Percentiles rank a stretch among this genome's conserved stretches.
Evolutionary conservation across 2,329 filamentous ascomycete genomes (phyloP).

Genomic region (Zymoseptoria crescenta): DNA sequence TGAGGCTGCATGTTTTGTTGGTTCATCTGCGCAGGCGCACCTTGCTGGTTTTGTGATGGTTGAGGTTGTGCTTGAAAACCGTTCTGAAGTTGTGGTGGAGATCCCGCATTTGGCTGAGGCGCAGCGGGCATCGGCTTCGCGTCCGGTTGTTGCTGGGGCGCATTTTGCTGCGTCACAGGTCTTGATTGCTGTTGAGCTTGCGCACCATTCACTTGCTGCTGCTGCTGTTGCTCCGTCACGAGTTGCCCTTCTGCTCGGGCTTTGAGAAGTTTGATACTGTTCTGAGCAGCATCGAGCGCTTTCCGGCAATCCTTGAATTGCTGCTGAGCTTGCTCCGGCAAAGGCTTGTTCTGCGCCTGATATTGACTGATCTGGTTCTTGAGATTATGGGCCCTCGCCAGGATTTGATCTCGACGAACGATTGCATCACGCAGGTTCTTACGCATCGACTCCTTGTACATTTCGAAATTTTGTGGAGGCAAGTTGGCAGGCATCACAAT

Average conservation of each 20-base stretch:
- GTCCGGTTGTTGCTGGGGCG: constrained; percentile 13
- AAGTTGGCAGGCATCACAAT: constrained; percentile 10
- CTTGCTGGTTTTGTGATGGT: constrained; percentile 13
- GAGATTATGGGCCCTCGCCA: constrained; percentile 6
- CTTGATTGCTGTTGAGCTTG: constrained; percentile 16
- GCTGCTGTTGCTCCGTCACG: constrained; percentile 5
- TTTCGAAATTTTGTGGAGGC: constrained; percentile 7
- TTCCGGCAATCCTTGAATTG: constrained; percentile 11
- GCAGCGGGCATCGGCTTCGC: constrained; percentile 10
- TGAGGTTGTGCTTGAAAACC: constrained; percentile 8
- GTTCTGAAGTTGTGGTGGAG: constrained; percentile 14
- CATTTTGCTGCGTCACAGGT: constrained; percentile 17
- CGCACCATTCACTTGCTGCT: constrained; percentile 12
- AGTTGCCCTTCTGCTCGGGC: constrained; percentile 10
- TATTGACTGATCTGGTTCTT: constrained; percentile 5
- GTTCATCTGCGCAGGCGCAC: constrained; percentile 13
- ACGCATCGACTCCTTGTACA: constrained; percentile 6
- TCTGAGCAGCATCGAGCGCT: constrained; percentile 6
- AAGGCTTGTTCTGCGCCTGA: constrained; percentile 5
- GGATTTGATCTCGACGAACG: constrained; percentile 9
- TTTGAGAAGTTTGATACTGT: constrained; percentile 13
- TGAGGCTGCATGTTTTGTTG: constrained; percentile 21
- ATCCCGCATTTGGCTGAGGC: constrained; percentile 9
- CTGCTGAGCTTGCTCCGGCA: constrained; percentile 7
- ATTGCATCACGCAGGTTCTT: constrained; percentile 5